These are phyloP conservation scores for Ganoderma lingzhi DNA, from an alignment of 1,284 basidiomycete genomes.

Conservation along the genomic window DNA sequence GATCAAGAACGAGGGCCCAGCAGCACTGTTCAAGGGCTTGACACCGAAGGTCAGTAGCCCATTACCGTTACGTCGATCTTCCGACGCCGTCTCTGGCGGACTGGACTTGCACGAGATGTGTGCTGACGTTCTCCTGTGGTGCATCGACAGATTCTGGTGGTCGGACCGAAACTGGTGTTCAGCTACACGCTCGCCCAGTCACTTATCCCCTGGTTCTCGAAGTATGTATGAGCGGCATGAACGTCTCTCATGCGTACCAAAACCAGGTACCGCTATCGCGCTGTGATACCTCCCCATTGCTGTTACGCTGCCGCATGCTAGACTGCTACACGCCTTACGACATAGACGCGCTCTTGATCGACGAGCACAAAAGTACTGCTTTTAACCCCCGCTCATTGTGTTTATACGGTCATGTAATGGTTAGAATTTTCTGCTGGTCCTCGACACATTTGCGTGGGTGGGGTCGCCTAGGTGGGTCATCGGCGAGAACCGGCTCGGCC, in stretches of 20 bases:
- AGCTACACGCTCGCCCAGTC: conserved; percentile 97
- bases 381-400: conserved; percentile 25
- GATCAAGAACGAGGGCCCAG: conserved; percentile 84
- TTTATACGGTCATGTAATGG: conserved; percentile 19
- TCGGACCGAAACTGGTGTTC: conserved; percentile 98
- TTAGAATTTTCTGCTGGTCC: conserved; percentile 18
- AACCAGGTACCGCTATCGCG: conserved; percentile 1
- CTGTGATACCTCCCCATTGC: conserved; percentile 4
- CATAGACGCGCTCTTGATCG: conserved; percentile 23
- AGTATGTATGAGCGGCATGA: conserved; percentile 70
- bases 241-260: neutral
- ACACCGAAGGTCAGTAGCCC: conserved; percentile 82
- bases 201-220: conserved; percentile 92
- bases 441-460: neutral
- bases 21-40: conserved; percentile 97
- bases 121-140: neutral
- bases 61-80: neutral
- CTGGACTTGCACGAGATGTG: neutral
- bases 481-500: neutral
- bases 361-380: conserved; percentile 27
- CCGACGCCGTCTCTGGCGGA: neutral
- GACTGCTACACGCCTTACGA: conserved; percentile 19
- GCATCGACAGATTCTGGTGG: conserved; percentile 84
- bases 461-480: no score
- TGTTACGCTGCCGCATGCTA: conserved; percentile 14